Evolutionary conservation across 345 rosid species (phyloP), one percentile per base, ranked within the genome.

Genomic region (Eucalyptus sideroxylon): DNA sequence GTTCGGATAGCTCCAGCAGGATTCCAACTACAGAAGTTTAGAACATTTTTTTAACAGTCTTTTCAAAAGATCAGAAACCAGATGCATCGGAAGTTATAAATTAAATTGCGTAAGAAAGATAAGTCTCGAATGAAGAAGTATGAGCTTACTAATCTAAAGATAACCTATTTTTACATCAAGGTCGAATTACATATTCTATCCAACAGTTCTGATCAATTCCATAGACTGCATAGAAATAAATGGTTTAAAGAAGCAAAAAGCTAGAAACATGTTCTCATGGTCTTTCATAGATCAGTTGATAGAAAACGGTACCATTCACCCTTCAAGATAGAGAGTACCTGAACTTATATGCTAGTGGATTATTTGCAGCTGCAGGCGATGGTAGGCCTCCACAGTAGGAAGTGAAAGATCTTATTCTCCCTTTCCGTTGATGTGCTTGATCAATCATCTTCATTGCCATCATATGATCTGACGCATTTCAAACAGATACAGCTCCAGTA

Each of bases 391-490:
- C 99, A 89, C 99, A 98, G 88, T 97, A 97, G 81, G 99, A 98
- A 85, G 95, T 93, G 89, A 98, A 96, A 81, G 99, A 97, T 93
- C 93, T 97, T 56, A 98, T 92, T 92, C 86, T 95, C 26, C 99
- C 99, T 44, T 93, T 93, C 87, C 91, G 92, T 50, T 80, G 90
- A 91, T 92, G 99, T 81, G 97, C 99, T 89, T 94, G 92, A 85
- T 97, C 93, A 91, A 97, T 96, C 97, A 98, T 96, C 93, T 96
- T 98, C 98, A 95, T 97, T 65, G 99, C 99, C 99, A 98, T 93
- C 99, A 98, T 98, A 91, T 98, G 99, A 95, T 97, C 99, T 98
- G 94, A 91, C 65, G 88, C 82, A 90, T 86, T 69, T 83, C 51
- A 56, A 77, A 51, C 44, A 87, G 30, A 37, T 77, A 77, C 85